Evolutionary conservation across 768 basidiomycete genomes (phyloP).

Genomic region (Naematelia aurantialba): DNA sequence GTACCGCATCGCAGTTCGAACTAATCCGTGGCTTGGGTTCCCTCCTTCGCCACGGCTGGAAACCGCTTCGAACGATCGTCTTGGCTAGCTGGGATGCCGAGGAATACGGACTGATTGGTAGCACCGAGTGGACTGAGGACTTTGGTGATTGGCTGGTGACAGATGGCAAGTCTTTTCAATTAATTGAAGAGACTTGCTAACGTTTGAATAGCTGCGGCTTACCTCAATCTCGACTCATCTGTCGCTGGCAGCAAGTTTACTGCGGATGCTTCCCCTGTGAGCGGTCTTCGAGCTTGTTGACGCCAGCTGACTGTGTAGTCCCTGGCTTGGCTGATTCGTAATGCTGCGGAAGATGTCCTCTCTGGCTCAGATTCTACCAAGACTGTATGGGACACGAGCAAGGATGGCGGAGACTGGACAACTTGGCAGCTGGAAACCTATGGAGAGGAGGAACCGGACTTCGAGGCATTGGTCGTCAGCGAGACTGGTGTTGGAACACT

Average conservation of each 20-base stretch:
- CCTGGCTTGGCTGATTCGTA: constrained; percentile 68
- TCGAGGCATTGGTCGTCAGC: constrained; percentile 21
- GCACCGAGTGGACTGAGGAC: constrained; percentile 92
- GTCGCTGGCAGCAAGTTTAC: constrained; percentile 62
- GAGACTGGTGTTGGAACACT: constrained; percentile 55
- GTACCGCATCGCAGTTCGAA: constrained; percentile 74
- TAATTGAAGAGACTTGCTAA: not conserved
- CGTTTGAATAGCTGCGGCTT: constrained; percentile 64
- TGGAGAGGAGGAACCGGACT: constrained; percentile 16
- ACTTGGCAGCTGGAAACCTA: constrained; percentile 23
- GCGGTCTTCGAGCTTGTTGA: not conserved
- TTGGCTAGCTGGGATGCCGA: constrained; percentile 75
- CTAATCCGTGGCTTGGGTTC: constrained; percentile 69
- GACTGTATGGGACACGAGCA: constrained; percentile 73
- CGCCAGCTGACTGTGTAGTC: constrained; percentile 51
- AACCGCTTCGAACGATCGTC: constrained; percentile 70
- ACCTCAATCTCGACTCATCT: constrained; percentile 76
- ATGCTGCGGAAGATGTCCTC: constrained; percentile 65
- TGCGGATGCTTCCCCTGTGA: constrained; percentile 62
- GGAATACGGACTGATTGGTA: constrained; percentile 59
- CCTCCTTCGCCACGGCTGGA: constrained; percentile 71
- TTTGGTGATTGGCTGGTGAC: constrained; percentile 74
- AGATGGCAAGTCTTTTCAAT: constrained; percentile 49
- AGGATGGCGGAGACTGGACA: constrained; percentile 60
- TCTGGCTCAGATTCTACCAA: constrained; percentile 66